Conservation (phyloP, 2,329 filamentous ascomycete genomes). For the Arthroderma sp. region DNA sequence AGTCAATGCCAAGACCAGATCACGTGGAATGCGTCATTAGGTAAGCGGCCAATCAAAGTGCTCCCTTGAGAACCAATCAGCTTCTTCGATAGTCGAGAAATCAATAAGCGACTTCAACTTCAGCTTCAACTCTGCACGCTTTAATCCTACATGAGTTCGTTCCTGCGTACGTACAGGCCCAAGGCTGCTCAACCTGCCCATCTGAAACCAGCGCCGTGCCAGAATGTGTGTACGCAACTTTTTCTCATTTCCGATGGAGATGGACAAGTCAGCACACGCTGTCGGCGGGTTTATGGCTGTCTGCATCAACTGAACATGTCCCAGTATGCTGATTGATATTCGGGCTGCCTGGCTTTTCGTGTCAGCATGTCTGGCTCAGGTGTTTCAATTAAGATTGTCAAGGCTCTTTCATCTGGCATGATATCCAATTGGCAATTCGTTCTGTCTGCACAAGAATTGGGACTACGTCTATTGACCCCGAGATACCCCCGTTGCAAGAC, state of each 20-base stretch:
- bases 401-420: background rate
- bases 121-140: too few species aligned
- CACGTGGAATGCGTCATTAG: too few species aligned
- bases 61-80: too few species aligned
- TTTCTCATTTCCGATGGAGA: background rate
- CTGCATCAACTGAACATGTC: background rate
- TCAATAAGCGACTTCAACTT: too few species aligned
- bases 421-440: background rate
- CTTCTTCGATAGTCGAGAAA: too few species aligned
- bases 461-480: background rate
- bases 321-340: background rate
- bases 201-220: too few species aligned
- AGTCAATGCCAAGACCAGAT: too few species aligned
- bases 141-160: too few species aligned
- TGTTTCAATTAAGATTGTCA: background rate
- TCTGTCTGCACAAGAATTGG: background rate
- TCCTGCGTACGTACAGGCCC: too few species aligned
- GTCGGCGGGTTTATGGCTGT: background rate
- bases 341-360: background rate
- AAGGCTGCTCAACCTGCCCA: too few species aligned
- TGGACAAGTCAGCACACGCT: background rate
- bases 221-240: too few species aligned
- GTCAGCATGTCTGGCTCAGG: background rate
- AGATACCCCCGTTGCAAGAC: background rate
- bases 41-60: too few species aligned